A percentile compares a stretch with the other conserved stretches of the same genome.
These are phyloP conservation scores for Mallotus japonicus DNA, from an alignment of 441 rosid genomes.

Conservation along the genomic window DNA sequence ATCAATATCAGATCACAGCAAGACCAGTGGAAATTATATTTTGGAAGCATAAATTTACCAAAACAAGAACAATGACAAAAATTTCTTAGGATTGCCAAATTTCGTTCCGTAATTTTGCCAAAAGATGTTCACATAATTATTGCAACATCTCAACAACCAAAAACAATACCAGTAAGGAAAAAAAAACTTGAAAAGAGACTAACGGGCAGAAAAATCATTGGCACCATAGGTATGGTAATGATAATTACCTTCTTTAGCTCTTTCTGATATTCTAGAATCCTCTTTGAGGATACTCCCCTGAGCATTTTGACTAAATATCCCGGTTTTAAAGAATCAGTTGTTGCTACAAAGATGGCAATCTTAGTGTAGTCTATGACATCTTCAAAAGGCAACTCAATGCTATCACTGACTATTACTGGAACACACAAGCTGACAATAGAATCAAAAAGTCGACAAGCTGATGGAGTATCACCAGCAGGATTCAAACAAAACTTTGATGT, in stretches of 20 bases:
- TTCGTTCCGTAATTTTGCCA: no score
- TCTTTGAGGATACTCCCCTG: slow-evolving; percentile 46
- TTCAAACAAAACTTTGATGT: slow-evolving; percentile 85
- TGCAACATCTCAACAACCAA: not conserved
- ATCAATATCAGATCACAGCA: not conserved
- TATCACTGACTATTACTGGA: slow-evolving; percentile 82
- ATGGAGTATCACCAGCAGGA: slow-evolving; percentile 98
- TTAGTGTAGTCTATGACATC: slow-evolving; percentile 75
- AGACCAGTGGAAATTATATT: not conserved
- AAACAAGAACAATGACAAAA: not conserved
- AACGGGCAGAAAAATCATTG: not conserved
- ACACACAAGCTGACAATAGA: slow-evolving; percentile 91
- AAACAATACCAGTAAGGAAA: not conserved
- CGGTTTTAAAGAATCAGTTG: slow-evolving; percentile 57
- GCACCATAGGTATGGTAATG: not conserved
- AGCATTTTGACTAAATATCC: slow-evolving; percentile 64
- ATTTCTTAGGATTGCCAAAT: not conserved
- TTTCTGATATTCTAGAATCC: slow-evolving; percentile 71
- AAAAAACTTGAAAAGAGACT: not conserved
- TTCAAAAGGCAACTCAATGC: slow-evolving; percentile 88
- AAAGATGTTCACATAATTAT: no score
- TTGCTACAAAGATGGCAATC: slow-evolving; percentile 74
- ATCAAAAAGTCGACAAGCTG: slow-evolving; percentile 93
- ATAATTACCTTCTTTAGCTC: slow-evolving; percentile 55
- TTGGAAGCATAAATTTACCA: not conserved